phyloP scores from a whole-genome alignment of 495 filamentous ascomycete species.

The Gamarada debralockiae region DNA sequence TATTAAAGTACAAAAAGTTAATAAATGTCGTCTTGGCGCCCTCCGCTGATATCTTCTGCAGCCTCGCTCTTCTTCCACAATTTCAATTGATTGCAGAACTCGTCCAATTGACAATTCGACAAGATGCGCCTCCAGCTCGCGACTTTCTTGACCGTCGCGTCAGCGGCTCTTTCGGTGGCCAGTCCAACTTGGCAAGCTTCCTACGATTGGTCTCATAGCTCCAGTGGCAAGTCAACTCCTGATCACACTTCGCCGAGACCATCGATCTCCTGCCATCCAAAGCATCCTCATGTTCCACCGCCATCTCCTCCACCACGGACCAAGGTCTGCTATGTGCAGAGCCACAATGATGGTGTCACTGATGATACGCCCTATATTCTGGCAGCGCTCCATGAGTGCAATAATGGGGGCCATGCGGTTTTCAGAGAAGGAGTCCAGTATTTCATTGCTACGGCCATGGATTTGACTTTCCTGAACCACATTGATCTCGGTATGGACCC shows the following conservation, averaged over 20 bases:
- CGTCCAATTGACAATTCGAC: slow-evolving; percentile 1
- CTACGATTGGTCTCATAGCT: neutral
- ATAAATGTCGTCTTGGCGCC: slow-evolving; percentile 12
- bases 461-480: slow-evolving; percentile 59
- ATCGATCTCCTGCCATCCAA: slow-evolving; percentile 23
- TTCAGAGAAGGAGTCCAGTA: slow-evolving; percentile 54
- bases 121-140: slow-evolving; percentile 20
- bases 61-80: neutral
- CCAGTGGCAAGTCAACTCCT: neutral
- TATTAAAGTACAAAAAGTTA: neutral
- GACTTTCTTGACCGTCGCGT: slow-evolving; percentile 4
- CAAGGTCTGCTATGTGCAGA: slow-evolving; percentile 31
- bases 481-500: slow-evolving; percentile 46
- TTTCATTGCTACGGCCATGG: slow-evolving; percentile 59
- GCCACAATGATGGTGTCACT: slow-evolving; percentile 36
- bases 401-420: slow-evolving; percentile 62
- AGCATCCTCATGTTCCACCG: slow-evolving; percentile 22
- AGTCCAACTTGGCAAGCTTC: slow-evolving; percentile 11
- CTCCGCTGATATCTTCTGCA: neutral
- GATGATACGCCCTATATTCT: slow-evolving; percentile 61
- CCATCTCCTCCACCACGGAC: slow-evolving; percentile 20
- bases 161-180: slow-evolving; percentile 16
- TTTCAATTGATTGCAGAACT: neutral
- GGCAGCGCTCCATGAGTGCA: slow-evolving; percentile 55
- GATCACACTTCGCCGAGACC: slow-evolving; percentile 26